Evolutionary conservation across 176 grass and related monocot species (phyloP).

Genomic region (Aegilops sharonensis): DNA sequence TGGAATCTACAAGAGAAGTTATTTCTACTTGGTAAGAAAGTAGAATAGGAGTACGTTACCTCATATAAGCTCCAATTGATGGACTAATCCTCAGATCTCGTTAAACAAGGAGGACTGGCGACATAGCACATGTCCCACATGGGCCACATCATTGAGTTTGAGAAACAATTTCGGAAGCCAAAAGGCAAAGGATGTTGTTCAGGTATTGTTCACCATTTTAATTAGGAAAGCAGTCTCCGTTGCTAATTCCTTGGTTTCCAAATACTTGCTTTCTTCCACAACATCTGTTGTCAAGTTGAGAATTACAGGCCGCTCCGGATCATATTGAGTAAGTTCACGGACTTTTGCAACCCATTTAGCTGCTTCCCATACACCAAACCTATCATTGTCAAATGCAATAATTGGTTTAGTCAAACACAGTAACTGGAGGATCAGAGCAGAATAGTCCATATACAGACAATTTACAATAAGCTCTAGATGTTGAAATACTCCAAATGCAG

Average conservation of each 20-base stretch:
- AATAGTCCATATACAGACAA: not conserved
- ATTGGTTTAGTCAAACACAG: constrained; percentile 12
- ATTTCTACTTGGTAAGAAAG: not conserved
- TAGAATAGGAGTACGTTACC: constrained; percentile 14
- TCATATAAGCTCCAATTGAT: constrained; percentile 18
- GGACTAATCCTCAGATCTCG: not conserved
- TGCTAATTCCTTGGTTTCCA: constrained; percentile 80
- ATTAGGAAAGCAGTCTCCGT: constrained; percentile 89
- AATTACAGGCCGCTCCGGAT: constrained; percentile 72
- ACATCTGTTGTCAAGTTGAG: constrained; percentile 88
- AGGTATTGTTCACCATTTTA: constrained; percentile 68
- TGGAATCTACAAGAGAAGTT: not conserved
- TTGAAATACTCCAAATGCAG: not conserved
- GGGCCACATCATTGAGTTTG: not conserved
- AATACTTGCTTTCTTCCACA: constrained; percentile 92
- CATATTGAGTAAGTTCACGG: constrained; percentile 75
- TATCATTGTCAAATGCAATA: constrained; percentile 45
- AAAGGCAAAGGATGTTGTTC: constrained; percentile 32
- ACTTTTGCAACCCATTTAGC: constrained; percentile 93
- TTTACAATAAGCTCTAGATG: not conserved
- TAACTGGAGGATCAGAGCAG: not conserved
- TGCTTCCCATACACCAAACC: constrained; percentile 98
- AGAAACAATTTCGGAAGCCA: not conserved
- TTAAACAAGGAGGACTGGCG: not conserved
- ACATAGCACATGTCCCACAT: not conserved